phyloP scores from a whole-genome alignment of 176 grass and related monocot species.

The Tillandsia fasciculata region DNA sequence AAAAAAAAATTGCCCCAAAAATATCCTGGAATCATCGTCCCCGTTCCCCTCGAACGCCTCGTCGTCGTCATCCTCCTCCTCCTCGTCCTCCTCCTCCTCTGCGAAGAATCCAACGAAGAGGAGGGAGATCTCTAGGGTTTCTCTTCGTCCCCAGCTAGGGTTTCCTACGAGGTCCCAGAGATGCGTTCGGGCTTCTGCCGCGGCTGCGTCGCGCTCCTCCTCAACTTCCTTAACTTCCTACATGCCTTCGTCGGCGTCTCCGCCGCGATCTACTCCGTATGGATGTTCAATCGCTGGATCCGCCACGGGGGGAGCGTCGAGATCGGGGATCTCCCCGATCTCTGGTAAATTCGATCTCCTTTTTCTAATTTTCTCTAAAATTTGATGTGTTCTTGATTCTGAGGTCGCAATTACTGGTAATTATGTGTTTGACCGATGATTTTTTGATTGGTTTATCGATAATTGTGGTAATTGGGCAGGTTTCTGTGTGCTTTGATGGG shows the following conservation, averaged over 20 bases:
- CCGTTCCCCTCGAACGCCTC: background rate
- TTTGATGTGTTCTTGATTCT: background rate
- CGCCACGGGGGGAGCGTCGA: conserved; percentile 25
- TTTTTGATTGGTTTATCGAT: background rate
- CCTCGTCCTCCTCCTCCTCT: background rate
- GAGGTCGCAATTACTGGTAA: background rate
- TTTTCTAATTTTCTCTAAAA: background rate
- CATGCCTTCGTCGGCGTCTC: conserved; percentile 48
- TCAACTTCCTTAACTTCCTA: conserved; percentile 54
- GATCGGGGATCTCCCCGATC: conserved; percentile 29
- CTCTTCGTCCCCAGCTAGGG: background rate
- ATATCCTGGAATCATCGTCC: background rate
- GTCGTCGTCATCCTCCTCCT: background rate
- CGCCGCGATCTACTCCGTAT: conserved; percentile 38
- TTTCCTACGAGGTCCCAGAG: background rate
- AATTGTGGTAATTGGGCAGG: conserved; percentile 12
- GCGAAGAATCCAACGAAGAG: background rate
- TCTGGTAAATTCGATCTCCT: conserved; percentile 29
- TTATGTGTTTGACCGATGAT: background rate
- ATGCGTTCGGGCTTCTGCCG: conserved; percentile 23
- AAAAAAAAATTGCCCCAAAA: too few relatives aligned
- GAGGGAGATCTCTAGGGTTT: background rate
- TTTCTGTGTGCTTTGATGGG: conserved; percentile 37
- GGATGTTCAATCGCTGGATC: conserved; percentile 46
- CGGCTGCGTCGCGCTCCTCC: conserved; percentile 35